phyloP scores from a whole-genome alignment of 441 rosid genomes.

The Brassica hybrid region DNA sequence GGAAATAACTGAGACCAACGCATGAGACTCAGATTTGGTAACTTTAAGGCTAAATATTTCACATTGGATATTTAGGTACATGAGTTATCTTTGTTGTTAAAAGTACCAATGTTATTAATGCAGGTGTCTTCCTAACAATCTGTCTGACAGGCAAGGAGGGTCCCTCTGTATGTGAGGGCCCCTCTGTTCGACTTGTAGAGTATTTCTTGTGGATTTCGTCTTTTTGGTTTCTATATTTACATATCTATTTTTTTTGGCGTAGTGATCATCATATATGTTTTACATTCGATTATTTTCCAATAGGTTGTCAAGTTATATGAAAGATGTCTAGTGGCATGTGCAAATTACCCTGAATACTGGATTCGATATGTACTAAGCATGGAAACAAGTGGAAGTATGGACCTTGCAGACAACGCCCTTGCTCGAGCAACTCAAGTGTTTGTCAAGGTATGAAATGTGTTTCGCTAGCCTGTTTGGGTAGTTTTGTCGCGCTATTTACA shows the following conservation, averaged over 20 bases:
- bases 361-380: conserved; percentile 80
- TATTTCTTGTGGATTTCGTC: neutral
- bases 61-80: neutral
- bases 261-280: conserved; percentile 23
- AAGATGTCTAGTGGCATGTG: conserved; percentile 96
- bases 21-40: conserved; percentile 3
- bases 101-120: conserved; percentile 11
- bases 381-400: conserved; percentile 64
- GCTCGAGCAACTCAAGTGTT: conserved; percentile 92
- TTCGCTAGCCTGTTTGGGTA: neutral
- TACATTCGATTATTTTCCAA: conserved; percentile 38
- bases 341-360: conserved; percentile 95
- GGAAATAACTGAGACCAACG: conserved; percentile 13
- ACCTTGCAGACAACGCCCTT: conserved; percentile 88
- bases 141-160: neutral
- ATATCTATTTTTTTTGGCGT: conserved; percentile 7
- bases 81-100: neutral
- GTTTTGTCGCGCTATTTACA: neutral
- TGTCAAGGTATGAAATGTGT: conserved; percentile 69
- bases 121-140: conserved; percentile 14
- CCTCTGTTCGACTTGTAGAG: neutral
- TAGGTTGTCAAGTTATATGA: conserved; percentile 95
- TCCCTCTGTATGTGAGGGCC: conserved; percentile 1
- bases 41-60: neutral
- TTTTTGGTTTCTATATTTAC: conserved; percentile 23